Evolutionary conservation across 1,284 basidiomycete genomes (phyloP).

Genomic region (Wolfiporia cocos): DNA sequence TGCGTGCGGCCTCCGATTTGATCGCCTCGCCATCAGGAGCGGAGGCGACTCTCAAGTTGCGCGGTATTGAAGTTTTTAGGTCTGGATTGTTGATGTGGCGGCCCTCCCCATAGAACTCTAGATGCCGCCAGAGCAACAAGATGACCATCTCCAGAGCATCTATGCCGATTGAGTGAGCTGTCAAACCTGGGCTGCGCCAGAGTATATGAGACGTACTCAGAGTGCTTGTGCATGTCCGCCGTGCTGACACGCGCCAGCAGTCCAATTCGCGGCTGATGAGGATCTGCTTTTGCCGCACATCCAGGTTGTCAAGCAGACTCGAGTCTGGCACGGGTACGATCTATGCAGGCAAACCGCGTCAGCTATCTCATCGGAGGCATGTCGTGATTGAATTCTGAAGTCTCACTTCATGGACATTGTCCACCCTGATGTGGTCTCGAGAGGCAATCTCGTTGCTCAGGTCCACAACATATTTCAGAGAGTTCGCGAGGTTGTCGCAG

Average conservation of each 20-base stretch:
- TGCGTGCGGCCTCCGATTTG: slow-evolving; percentile 45
- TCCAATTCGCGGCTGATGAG: slow-evolving; percentile 58
- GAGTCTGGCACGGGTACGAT: slow-evolving; percentile 50
- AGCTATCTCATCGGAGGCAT: not conserved
- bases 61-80: slow-evolving; percentile 37
- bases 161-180: slow-evolving; percentile 7
- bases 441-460: slow-evolving; percentile 67
- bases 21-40: slow-evolving; percentile 48
- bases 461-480: slow-evolving; percentile 62
- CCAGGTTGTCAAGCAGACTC: slow-evolving; percentile 54
- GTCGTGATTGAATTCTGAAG: too few relatives aligned
- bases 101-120: slow-evolving; percentile 54
- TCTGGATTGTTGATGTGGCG: slow-evolving; percentile 30
- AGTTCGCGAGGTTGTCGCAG: slow-evolving; percentile 51
- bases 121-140: slow-evolving; percentile 82
- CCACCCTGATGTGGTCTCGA: slow-evolving; percentile 63
- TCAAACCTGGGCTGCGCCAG: not conserved
- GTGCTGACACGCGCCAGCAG: slow-evolving; percentile 37
- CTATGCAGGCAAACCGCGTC: slow-evolving; percentile 27
- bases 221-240: slow-evolving; percentile 43
- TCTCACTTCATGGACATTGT: slow-evolving; percentile 64
- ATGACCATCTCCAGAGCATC: slow-evolving; percentile 83
- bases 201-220: slow-evolving; percentile 37
- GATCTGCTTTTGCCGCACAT: slow-evolving; percentile 60
- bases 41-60: slow-evolving; percentile 49